Evolutionary conservation across 352 stramenopile genomes (phyloP), one percentile per base, ranked within the genome.

Genomic region (Phytopythium cucurbitacearum): DNA sequence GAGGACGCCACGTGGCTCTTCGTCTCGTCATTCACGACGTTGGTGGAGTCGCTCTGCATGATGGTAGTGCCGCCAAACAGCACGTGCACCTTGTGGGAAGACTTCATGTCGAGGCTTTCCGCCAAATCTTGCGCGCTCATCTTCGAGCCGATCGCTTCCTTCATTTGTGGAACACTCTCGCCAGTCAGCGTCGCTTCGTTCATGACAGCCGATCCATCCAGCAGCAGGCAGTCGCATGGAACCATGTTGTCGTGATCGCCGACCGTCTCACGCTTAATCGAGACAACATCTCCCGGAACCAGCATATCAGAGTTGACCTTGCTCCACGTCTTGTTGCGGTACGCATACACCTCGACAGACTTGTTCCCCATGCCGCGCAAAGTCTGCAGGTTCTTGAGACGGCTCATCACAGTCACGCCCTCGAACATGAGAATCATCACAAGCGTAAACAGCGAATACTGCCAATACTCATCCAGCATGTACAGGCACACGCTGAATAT

Each of bases 381-480:
- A 46, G 91, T 96, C 64, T 98, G 81, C 15, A 99, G 67, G 65
- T 94, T 96, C 67, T 98, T 97, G 48, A 98, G 77, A 39, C 97
- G 88, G 64, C 98, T 96, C 51, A 96, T 90, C 10, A 97, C 96
- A 2, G 98, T 94, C 10, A 97, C 97, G 33, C 84, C 89, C 66
- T 99, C 97, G 59, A 99, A 99, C 68, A 99, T 86, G 48, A 99
- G 66, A 48, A 99, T 93, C 79, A 98, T 98, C 40, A 85, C 76
- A 9, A 99, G 77, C 43, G 97, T 99, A 60, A 99, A 99, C n/a
- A 99, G 73, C 34, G 94, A 97, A 77, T 99, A 99, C 72, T 99
- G 96, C 96, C 97, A 99, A 80, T 99, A 99, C 69, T 99, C 97
- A 73, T 99, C 97, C 11, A 99, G 77, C 75, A 93, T 98, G 89